Conservation (phyloP, 1,139 yeast genomes). For the Pichia norvegensis region DNA sequence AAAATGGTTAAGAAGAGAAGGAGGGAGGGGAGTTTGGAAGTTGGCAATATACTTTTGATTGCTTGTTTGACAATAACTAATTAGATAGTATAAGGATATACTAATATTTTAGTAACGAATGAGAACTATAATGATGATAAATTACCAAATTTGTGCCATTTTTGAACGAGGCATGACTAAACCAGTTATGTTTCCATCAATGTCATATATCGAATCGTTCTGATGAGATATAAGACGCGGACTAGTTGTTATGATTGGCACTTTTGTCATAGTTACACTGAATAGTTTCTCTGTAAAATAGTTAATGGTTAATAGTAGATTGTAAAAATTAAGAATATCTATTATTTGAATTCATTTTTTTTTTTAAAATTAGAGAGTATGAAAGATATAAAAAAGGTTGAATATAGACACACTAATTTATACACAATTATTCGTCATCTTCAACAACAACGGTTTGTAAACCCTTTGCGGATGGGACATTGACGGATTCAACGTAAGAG, state of each 20-base stretch:
- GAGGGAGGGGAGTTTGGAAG: background rate
- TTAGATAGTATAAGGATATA: background rate
- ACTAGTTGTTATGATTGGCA: conserved; percentile 37
- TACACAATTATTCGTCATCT: conserved; percentile 53
- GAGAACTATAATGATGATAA: conserved; percentile 9
- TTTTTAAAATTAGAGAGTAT: background rate
- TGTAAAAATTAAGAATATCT: no score
- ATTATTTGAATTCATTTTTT: background rate
- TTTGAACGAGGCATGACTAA: conserved; percentile 21
- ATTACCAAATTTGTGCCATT: conserved; percentile 19
- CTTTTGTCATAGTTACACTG: conserved; percentile 54
- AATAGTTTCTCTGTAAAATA: conserved; percentile 17
- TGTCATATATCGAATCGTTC: conserved; percentile 18
- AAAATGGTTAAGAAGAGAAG: background rate
- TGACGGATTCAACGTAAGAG: conserved; percentile 97
- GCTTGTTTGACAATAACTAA: background rate
- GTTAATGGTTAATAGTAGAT: background rate
- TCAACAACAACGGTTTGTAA: conserved; percentile 96
- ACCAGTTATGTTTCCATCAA: conserved; percentile 13
- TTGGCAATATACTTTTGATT: background rate
- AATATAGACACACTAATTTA: background rate
- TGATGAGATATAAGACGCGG: conserved; percentile 16
- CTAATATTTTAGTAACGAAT: background rate
- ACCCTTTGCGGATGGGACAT: conserved; percentile 93
- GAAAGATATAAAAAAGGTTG: background rate